Percentiles rank a stretch among this genome's conserved stretches.
Conservation (phyloP, 192 early-diverging fungal genomes). For the Radiomyces spectabilis region DNA sequence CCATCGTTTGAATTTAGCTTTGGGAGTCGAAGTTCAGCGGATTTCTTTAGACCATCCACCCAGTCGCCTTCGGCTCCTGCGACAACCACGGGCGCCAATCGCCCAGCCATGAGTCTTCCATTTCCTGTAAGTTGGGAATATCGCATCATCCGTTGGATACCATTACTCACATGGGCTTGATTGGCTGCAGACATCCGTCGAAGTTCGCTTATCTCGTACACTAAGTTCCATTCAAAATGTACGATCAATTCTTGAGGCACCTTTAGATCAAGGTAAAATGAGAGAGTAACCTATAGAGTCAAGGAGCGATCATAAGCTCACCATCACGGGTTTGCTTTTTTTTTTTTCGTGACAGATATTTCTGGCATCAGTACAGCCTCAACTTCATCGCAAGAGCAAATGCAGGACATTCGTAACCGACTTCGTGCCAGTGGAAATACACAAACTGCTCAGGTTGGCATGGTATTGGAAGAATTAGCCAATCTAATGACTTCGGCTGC, state of each 20-base stretch:
- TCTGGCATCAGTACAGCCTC: slow-evolving; percentile 7
- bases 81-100: not conserved
- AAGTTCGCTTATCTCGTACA: slow-evolving; percentile 21
- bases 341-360: not conserved
- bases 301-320: not conserved
- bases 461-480: slow-evolving; percentile 25
- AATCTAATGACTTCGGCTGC: slow-evolving; percentile 8
- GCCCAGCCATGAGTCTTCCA: slow-evolving; percentile 8
- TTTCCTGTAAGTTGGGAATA: slow-evolving; percentile 18
- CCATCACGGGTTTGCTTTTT: not conserved
- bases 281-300: not conserved
- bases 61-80: too few relatives aligned
- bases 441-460: slow-evolving; percentile 21
- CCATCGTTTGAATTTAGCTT: too few relatives aligned
- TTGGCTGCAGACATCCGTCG: slow-evolving; percentile 14
- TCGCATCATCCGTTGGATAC: not conserved
- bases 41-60: too few relatives aligned
- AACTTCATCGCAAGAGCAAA: slow-evolving; percentile 11
- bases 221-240: slow-evolving; percentile 24
- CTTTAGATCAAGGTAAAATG: slow-evolving; percentile 11
- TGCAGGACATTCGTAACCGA: slow-evolving; percentile 19
- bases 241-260: slow-evolving; percentile 13
- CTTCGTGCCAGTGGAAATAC: slow-evolving; percentile 8
- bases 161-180: not conserved
- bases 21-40: too few relatives aligned